phyloP scores from a whole-genome alignment of 2,329 filamentous ascomycete genomes.

The Cyclaneusma minus region DNA sequence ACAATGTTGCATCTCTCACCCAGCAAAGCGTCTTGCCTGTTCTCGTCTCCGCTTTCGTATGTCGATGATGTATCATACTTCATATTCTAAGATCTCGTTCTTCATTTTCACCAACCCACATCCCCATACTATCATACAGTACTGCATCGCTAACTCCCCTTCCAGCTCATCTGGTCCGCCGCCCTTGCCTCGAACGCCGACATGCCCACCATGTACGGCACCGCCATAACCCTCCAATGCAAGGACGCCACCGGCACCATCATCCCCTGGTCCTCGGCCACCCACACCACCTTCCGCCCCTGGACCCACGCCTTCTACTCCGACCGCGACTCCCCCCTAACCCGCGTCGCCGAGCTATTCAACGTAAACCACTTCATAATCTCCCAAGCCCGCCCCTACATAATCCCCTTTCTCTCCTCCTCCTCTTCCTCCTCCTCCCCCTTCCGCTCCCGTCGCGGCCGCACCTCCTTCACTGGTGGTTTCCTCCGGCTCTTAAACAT shows the following conservation, averaged over 20 bases:
- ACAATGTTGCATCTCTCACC: no score
- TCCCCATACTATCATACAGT: background rate
- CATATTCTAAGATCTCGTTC: no score
- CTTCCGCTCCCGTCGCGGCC: conserved; percentile 40
- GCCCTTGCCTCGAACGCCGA: conserved; percentile 41
- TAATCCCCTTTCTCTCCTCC: conserved; percentile 70
- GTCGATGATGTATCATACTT: no score
- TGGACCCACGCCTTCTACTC: conserved; percentile 37
- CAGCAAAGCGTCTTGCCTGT: no score
- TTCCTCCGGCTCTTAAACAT: conserved; percentile 54
- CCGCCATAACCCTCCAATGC: conserved; percentile 38
- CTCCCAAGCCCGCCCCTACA: conserved; percentile 78
- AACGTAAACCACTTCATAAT: conserved; percentile 85
- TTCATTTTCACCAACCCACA: background rate
- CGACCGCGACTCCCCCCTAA: conserved; percentile 41
- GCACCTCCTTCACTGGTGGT: conserved; percentile 39
- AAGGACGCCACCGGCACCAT: conserved; percentile 45
- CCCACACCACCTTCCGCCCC: conserved; percentile 34
- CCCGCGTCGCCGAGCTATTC: conserved; percentile 49
- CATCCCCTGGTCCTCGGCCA: conserved; percentile 37
- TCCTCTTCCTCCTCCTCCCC: conserved; percentile 64
- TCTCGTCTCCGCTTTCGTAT: no score
- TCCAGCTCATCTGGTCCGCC: conserved; percentile 41
- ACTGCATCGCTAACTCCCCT: conserved; percentile 3
- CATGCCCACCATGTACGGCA: conserved; percentile 30